Conservation (phyloP, 2,329 filamentous ascomycete species). For the Lachnellula arida region DNA sequence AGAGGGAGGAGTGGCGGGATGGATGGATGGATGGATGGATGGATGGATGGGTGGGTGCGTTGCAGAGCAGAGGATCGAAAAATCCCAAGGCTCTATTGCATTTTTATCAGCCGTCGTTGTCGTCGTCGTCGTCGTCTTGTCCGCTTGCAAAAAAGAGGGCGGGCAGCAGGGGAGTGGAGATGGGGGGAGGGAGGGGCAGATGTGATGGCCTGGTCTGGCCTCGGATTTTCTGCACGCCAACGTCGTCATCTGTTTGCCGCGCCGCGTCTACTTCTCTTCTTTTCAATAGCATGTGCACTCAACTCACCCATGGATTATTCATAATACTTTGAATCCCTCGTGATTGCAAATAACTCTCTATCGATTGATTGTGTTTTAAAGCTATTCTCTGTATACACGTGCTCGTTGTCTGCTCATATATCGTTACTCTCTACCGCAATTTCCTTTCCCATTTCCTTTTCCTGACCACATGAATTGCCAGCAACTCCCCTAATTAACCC, state of each 20-base stretch:
- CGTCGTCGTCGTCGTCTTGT: neutral
- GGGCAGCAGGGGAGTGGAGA: neutral
- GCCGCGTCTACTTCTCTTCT: neutral
- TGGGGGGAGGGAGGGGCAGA: neutral
- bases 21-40: constrained; percentile 4
- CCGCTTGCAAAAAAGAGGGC: neutral
- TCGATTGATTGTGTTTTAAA: too few relatives aligned
- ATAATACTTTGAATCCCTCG: neutral
- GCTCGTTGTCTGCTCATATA: neutral
- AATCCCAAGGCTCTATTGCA: too few relatives aligned
- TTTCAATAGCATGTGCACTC: too few relatives aligned
- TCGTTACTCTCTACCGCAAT: neutral
- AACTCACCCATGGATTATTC: neutral
- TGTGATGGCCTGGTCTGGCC: neutral
- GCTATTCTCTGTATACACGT: neutral
- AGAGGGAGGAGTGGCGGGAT: neutral
- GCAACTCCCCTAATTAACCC: neutral
- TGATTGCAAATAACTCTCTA: too few relatives aligned
- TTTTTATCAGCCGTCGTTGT: too few relatives aligned
- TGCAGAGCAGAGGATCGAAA: neutral
- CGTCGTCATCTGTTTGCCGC: constrained; percentile 5
- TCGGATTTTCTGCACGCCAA: neutral
- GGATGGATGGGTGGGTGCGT: neutral
- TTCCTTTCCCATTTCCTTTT: neutral
- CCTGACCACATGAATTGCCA: neutral